Evolutionary conservation across 2,329 filamentous ascomycete species (phyloP).

Genomic region (Claviceps sp.): DNA sequence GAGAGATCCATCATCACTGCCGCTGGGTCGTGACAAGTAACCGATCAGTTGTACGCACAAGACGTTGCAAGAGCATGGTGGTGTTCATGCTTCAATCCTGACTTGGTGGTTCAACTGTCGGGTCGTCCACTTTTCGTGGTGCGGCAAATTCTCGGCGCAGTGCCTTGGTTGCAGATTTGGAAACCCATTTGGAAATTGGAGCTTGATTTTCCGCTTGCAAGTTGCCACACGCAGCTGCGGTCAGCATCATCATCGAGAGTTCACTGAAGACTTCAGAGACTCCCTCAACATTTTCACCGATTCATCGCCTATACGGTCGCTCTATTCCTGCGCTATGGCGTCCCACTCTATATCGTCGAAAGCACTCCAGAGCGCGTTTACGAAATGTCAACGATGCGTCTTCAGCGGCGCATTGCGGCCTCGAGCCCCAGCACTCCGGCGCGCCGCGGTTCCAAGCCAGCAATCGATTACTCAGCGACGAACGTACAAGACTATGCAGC

Average conservation of each 20-base stretch:
- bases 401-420: constrained; percentile 21
- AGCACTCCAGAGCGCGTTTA: constrained; percentile 20
- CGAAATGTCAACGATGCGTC: constrained; percentile 27
- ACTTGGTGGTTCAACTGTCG: background rate
- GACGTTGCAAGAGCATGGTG: background rate
- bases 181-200: too few species aligned
- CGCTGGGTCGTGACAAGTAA: background rate
- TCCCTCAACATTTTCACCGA: background rate
- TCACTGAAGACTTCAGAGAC: too few species aligned
- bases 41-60: background rate
- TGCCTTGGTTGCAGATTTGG: too few species aligned
- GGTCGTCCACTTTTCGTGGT: background rate
- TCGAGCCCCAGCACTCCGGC: constrained; percentile 21
- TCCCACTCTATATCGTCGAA: constrained; percentile 18
- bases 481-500: constrained; percentile 40
- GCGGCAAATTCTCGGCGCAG: too few species aligned
- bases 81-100: background rate
- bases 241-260: background rate
- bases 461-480: constrained; percentile 24
- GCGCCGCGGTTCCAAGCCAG: constrained; percentile 18
- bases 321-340: constrained; percentile 20
- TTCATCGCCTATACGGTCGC: background rate
- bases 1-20: background rate
- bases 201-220: too few species aligned
- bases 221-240: background rate